Evolutionary conservation across 179 eudicot genomes (phyloP), one percentile per base, ranked within the genome.

Genomic region (Camellia oleifera): DNA sequence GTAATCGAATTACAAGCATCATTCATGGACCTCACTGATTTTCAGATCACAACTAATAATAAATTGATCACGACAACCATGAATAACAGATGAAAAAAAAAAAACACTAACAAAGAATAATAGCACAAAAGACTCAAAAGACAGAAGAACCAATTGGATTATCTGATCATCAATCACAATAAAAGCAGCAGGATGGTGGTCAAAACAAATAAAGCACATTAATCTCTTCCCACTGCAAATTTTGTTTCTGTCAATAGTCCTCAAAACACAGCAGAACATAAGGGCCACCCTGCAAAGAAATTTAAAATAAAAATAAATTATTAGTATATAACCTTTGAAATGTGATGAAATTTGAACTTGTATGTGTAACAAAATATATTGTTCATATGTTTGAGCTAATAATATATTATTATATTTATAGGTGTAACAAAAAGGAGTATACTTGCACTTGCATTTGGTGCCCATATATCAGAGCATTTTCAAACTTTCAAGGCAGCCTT

Each of bases 401-500:
- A 52, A 23, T 65, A 32, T 32, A 32, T 32, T 32, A 32, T 32
- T 32, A 32, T 32, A 32, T 32, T 32, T 32, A 32, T 32, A 65
- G 72, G 72, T 61, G 50, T 4, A 13, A 13, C 40, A 32, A 0
- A 50, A 18, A 10, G 10, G 3, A 10, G 10, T 3, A n/a, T 48
- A 52, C 9, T 6, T 26, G 18, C 2, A 79, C 77, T 74, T 71
- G 72, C 76, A 71, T 12, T 53, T 75, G 42, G 26, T 50, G 32
- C 50, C 74, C 40, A 32, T 32, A 32, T 32, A 72, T 56, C 42
- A 15, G 40, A 32, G 77, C 83, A 42, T 60, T 75, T 66, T 90
- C 86, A 94, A 80, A 85, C 90, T 83, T 87, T 90, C 13, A 95
- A 85, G 69, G 87, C 91, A 66, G 93, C 90, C 85, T 94, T 95